Evolutionary conservation across 129 eudicot genomes (phyloP).

Genomic region (Pulicaria dysenterica): DNA sequence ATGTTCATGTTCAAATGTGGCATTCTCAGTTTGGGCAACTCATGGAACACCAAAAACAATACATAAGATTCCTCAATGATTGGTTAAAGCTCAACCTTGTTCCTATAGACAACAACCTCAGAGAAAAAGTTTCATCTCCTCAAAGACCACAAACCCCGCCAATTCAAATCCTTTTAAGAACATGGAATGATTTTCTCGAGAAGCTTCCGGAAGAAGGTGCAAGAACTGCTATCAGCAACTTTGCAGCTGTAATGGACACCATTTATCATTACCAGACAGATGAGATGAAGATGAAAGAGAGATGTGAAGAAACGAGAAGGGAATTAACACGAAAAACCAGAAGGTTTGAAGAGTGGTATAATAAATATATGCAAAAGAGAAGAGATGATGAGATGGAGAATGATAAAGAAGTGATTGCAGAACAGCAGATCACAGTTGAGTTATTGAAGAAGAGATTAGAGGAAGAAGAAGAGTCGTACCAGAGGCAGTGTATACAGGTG

Average conservation of each 20-base stretch:
- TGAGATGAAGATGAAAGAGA: constrained; percentile 69
- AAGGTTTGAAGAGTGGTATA: constrained; percentile 74
- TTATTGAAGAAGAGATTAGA: constrained; percentile 59
- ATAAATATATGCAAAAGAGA: constrained; percentile 59
- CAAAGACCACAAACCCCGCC: constrained; percentile 73
- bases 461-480: constrained; percentile 67
- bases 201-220: constrained; percentile 95
- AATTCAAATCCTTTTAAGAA: constrained; percentile 58
- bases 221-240: constrained; percentile 67
- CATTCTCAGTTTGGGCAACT: constrained; percentile 67
- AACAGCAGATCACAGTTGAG: constrained; percentile 61
- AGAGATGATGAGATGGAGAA: constrained; percentile 62
- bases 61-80: constrained; percentile 55
- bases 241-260: constrained; percentile 69
- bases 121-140: constrained; percentile 92
- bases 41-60: constrained; percentile 69
- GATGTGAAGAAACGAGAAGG: constrained; percentile 67
- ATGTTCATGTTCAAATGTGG: constrained; percentile 74
- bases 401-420: constrained; percentile 62
- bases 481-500: constrained; percentile 67
- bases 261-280: constrained; percentile 75
- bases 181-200: constrained; percentile 83
- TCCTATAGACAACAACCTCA: constrained; percentile 80
- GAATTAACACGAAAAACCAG: constrained; percentile 57
- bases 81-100: constrained; percentile 90